These are phyloP conservation scores for Astrothelium subdiscretum DNA, from an alignment of 495 filamentous ascomycete genomes.

Conservation along the genomic window DNA sequence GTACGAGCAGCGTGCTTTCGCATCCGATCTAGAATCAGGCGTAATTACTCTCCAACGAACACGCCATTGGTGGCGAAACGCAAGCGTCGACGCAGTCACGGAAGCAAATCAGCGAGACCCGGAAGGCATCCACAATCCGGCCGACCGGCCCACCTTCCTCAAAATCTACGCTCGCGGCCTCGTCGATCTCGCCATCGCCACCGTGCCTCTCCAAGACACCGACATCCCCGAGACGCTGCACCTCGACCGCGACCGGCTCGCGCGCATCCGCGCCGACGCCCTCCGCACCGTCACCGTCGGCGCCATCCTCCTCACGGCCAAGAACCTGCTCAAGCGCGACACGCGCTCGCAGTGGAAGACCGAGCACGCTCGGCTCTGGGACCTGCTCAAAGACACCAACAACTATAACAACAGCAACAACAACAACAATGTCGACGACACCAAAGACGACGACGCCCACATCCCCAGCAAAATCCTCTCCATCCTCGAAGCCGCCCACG, in stretches of 20 bases:
- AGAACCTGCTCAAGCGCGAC: conserved; percentile 90
- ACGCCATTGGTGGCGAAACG: conserved; percentile 57
- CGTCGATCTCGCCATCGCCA: conserved; percentile 51
- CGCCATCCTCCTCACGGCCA: conserved; percentile 76
- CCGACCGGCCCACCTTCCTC: conserved; percentile 44
- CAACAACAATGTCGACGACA: conserved; percentile 28
- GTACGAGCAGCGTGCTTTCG: conserved; percentile 73
- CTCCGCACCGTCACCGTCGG: conserved; percentile 71
- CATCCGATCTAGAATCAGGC: conserved; percentile 52
- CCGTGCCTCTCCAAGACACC: conserved; percentile 40
- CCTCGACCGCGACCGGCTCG: conserved; percentile 63
- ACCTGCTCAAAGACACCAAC: conserved; percentile 22
- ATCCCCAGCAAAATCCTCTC: conserved; percentile 43
- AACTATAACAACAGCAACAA: conserved; percentile 15
- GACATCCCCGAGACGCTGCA: conserved; percentile 75
- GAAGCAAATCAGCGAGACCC: conserved; percentile 65
- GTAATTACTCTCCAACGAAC: conserved; percentile 48
- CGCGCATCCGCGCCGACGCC: conserved; percentile 51
- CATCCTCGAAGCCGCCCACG: conserved; percentile 65
- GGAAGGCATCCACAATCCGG: conserved; percentile 46
- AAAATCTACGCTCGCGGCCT: conserved; percentile 74
- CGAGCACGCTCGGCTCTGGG: conserved; percentile 64
- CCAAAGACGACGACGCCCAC: conserved; percentile 42
- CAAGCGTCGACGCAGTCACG: conserved; percentile 54
- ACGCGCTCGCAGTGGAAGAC: conserved; percentile 79